Evolutionary conservation across 208 protist genomes (phyloP).

Genomic region (Trichomonas vaginalis): DNA sequence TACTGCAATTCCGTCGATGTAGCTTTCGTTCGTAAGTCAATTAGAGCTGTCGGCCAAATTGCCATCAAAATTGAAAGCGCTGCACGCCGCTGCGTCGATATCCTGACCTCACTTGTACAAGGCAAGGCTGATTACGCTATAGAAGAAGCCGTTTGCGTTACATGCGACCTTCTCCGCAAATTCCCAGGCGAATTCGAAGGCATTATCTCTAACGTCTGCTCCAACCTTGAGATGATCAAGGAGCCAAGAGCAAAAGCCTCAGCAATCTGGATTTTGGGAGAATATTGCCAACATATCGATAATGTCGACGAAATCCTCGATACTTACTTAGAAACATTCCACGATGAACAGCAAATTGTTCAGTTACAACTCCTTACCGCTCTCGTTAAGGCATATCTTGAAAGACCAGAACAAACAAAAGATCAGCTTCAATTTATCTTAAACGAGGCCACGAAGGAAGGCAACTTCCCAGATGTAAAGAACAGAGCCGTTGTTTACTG

Average conservation of each 20-base stretch:
- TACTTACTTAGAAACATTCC: slow-evolving; percentile 18
- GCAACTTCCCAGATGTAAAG: neutral
- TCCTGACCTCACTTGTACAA: slow-evolving; percentile 67
- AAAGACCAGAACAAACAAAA: neutral
- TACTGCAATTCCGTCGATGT: slow-evolving; percentile 82
- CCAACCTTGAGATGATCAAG: slow-evolving; percentile 54
- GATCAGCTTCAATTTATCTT: neutral
- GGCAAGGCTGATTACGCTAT: slow-evolving; percentile 68
- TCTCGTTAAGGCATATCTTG: neutral
- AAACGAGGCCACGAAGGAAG: neutral
- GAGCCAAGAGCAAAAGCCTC: slow-evolving; percentile 1
- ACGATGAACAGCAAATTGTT: slow-evolving; percentile 4
- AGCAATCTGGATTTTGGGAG: slow-evolving; percentile 19
- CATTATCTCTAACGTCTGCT: slow-evolving; percentile 53
- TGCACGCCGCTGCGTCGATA: slow-evolving; percentile 64
- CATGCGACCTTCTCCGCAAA: slow-evolving; percentile 76
- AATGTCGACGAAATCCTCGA: slow-evolving; percentile 79
- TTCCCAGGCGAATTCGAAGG: slow-evolving; percentile 58
- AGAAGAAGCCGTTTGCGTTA: slow-evolving; percentile 80
- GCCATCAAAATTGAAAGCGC: slow-evolving; percentile 83
- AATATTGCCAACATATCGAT: slow-evolving; percentile 82
- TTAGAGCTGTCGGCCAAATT: slow-evolving; percentile 76
- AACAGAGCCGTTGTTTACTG: slow-evolving; percentile 11
- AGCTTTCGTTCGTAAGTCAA: slow-evolving; percentile 81
- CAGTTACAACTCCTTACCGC: slow-evolving; percentile 3